Evolutionary conservation across 1,284 basidiomycete species (phyloP), one percentile per base, ranked within the genome.

Genomic region (Sanghuangporus sanghuang): DNA sequence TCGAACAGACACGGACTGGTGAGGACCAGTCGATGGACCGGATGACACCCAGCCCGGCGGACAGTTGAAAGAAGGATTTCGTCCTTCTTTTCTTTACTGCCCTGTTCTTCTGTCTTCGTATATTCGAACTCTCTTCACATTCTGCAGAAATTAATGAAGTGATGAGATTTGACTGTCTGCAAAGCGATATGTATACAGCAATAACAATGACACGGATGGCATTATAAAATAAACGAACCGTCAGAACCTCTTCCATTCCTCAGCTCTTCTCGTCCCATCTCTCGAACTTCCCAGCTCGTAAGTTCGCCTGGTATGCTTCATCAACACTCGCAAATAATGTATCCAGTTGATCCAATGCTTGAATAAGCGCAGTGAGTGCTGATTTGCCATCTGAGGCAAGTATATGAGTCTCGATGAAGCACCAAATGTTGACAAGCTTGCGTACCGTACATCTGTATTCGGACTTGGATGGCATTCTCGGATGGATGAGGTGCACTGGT

Each of bases 371-470:
- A 38, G 86, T 82, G 35, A 96, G 77, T 0, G 94, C 92, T 8
- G 92, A 95, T 11, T 89, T 78, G 39, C 85, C 81, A 71, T 95
- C 93, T 95, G 69, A 48, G 36, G 16, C 44, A n/a, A 42, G 40
- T 42, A 12, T 12, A 46, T n/a, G 21, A 46, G 6, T 5, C 21
- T 46, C 16, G 32, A 49, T 48, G 23, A 32, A 12, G 8, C 55
- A 21, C 14, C 62, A 48, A 40, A 57, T 48, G n/a, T 18, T 12
- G 18, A 18, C 12, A 58, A 21, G 11, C 27, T 21, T 27, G 83
- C 95, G 70, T 73, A 98, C 95, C 95, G 72, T 96, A 96, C 96
- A 98, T 99, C 83, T 98, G 96, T 67, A 99, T 92, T 18, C 97
- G 89, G 52, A 98, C 80, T 72, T 98, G 93, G 70, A 98, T 97